These are phyloP conservation scores for Plasmodium vivax DNA, from an alignment of 169 alveolate genomes.

Conservation along the genomic window DNA sequence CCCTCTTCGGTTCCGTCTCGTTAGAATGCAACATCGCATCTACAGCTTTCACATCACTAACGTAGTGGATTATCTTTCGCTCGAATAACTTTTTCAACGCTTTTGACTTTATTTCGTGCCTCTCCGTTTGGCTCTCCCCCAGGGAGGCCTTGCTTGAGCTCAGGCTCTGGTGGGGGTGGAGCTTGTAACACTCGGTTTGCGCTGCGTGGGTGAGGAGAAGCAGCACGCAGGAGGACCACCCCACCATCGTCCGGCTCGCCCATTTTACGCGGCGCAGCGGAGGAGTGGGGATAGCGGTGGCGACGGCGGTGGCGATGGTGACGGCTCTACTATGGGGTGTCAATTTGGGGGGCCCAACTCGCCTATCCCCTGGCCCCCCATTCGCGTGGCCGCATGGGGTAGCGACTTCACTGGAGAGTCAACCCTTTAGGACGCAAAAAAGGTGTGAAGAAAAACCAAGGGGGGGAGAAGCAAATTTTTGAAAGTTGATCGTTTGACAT, in stretches of 20 bases:
- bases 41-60: conserved; percentile 13
- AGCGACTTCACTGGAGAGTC: not conserved
- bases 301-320: too few relatives aligned
- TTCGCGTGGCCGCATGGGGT: not conserved
- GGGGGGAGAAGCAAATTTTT: not conserved
- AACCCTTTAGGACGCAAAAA: not conserved
- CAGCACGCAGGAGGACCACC: not conserved
- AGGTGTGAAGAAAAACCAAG: not conserved
- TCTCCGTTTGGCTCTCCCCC: not conserved
- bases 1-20: conserved; percentile 7
- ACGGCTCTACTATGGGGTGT: too few relatives aligned
- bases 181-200: not conserved
- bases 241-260: not conserved
- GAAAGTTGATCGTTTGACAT: too few relatives aligned
- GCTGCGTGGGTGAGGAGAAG: not conserved
- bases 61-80: conserved; percentile 25
- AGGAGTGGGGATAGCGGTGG: too few relatives aligned
- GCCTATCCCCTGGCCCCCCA: not conserved
- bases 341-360: not conserved
- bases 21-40: conserved; percentile 13
- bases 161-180: not conserved
- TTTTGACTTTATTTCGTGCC: conserved; percentile 22
- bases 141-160: not conserved
- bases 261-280: not conserved
- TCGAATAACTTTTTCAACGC: conserved; percentile 38